A percentile compares a stretch with the other conserved stretches of the same genome.
Evolutionary conservation across 306 rosid genomes (phyloP).

Genomic region (Pterocarpus macrocarpus): DNA sequence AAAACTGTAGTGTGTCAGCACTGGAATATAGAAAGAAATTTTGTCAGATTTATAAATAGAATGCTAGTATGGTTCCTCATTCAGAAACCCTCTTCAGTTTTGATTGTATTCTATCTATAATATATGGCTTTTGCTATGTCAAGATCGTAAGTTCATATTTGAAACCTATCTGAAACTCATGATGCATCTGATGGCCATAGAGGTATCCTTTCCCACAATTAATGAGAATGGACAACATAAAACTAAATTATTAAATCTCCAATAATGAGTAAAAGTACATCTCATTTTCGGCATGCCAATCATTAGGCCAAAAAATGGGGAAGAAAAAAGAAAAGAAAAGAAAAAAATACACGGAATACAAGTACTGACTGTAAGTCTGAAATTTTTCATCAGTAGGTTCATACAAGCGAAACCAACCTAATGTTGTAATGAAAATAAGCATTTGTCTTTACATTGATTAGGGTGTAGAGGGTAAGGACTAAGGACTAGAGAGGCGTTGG

Average conservation of each 20-base stretch:
- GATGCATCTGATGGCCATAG: background rate
- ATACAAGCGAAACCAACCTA: background rate
- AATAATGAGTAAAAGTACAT: background rate
- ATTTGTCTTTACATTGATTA: background rate
- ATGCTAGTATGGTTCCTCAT: constrained; percentile 20
- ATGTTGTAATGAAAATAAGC: background rate
- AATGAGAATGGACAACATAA: background rate
- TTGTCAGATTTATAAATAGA: background rate
- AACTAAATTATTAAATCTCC: background rate
- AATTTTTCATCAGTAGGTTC: background rate
- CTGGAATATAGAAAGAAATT: background rate
- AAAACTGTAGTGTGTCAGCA: background rate
- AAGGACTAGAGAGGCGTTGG: background rate
- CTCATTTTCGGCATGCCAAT: background rate
- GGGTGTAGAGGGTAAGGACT: background rate
- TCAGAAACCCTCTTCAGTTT: constrained; percentile 10
- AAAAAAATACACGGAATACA: background rate
- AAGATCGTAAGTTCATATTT: background rate
- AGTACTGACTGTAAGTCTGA: background rate
- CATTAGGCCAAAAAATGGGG: too few relatives aligned
- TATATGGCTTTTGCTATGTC: constrained; percentile 6
- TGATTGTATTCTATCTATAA: background rate
- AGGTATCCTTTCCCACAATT: background rate
- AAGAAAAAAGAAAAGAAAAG: too few relatives aligned
- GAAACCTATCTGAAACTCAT: background rate